Base-by-base conservation (phyloP, 768 basidiomycete genomes). In the Cystofilobasidium macerans region DNA sequence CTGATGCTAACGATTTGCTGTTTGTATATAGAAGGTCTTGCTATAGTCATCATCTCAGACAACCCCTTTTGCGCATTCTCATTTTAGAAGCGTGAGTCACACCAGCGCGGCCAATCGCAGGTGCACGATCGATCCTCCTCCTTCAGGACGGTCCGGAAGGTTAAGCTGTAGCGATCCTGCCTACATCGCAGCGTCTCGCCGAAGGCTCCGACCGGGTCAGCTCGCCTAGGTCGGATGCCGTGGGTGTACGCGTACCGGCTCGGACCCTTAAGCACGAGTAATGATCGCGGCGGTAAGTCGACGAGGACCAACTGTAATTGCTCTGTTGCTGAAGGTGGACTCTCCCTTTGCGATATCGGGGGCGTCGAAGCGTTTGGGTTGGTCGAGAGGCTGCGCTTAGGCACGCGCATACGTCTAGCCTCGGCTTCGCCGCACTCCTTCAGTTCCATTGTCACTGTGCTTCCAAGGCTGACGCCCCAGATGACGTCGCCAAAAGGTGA, bases 61-160 rank as follows among this genome's bases (percentile, higher is more conserved):
- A 71, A 85, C 86, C 47, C 38, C 38, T 64, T 40, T 16, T 16
- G 16, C 16, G 16, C 38, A 8, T 40, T 40, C 38, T 40, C 38
- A 16, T 40, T 40, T 56, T 45, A 57, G 13, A 65, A 58, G 32
- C 56, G 56, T 26, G 64, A 58, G 43, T 65, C 64, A 24, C 64
- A 65, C 45, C 57, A 65, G 22, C 57, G 38, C 35, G 26, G 54
- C 64, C 64, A 65, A 28, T 36, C 33, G 24, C 64, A 65, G 33
- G 26, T 35, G 45, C 58, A 58, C 22, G n/a, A 24, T 1, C 64
- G 42, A 3, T 48, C 64, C 2, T 20, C 45, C n/a, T 65, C 65
- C 40, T 60, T 51, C 30, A 33, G 54, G 3, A 63, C 61, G 1
- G 42, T 57, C 57, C 67, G 36, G 26, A 64, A 62, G 20, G 67